Evolutionary conservation across 768 basidiomycete species (phyloP).

Genomic region (Leccinum longicurvipes): DNA sequence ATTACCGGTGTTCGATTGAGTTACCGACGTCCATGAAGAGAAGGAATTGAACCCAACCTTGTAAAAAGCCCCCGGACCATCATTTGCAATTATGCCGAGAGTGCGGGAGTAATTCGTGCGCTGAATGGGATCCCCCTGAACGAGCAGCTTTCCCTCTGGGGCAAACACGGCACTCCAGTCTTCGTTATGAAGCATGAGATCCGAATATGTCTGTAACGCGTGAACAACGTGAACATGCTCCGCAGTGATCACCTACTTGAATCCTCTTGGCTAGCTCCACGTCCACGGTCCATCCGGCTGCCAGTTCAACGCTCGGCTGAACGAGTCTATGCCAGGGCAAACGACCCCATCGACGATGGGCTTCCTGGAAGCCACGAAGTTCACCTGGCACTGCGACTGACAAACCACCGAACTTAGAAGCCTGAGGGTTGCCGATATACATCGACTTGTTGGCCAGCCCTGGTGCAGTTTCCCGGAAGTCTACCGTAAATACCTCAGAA

Average conservation of each 20-base stretch:
- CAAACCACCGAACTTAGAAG: constrained; percentile 72
- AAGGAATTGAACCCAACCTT: constrained; percentile 40
- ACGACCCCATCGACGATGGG: constrained; percentile 77
- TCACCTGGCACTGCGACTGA: constrained; percentile 92
- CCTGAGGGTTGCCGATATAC: constrained; percentile 56
- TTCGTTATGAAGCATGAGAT: constrained; percentile 61
- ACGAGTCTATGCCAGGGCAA: constrained; percentile 79
- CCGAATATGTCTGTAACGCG: constrained; percentile 37
- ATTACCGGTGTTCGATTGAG: constrained; percentile 13
- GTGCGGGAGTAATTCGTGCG: constrained; percentile 77
- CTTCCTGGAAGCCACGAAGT: constrained; percentile 80
- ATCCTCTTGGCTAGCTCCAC: constrained; percentile 73
- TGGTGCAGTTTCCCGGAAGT: constrained; percentile 90
- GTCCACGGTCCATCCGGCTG: constrained; percentile 77
- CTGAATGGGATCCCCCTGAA: constrained; percentile 70
- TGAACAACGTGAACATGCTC: not conserved
- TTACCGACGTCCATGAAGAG: constrained; percentile 5
- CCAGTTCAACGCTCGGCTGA: constrained; percentile 69
- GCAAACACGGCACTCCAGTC: constrained; percentile 87
- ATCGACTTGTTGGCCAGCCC: constrained; percentile 69
- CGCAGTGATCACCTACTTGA: constrained; percentile 42
- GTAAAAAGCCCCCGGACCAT: constrained; percentile 84
- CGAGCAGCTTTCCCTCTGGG: constrained; percentile 64
- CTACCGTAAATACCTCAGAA: constrained; percentile 69
- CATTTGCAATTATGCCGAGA: constrained; percentile 64